Conservation (phyloP, 2,329 filamentous ascomycete genomes). For the Fusarium verrucosum region DNA sequence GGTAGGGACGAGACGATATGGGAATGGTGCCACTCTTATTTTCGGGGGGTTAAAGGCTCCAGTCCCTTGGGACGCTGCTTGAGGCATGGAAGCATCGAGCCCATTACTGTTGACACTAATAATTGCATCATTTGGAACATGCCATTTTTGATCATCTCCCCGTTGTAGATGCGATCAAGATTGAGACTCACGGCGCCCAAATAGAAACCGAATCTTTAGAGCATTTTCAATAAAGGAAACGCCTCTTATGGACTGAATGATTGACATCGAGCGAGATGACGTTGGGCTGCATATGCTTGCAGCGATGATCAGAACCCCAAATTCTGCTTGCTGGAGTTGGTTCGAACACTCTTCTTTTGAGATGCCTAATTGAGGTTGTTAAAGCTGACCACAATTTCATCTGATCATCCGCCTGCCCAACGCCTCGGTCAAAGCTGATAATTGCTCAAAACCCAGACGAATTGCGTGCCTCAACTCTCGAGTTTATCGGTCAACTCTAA, state of each 20-base stretch:
- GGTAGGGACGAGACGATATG: not conserved
- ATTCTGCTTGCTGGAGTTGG: not conserved
- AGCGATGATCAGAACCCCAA: not conserved
- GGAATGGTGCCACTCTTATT: constrained; percentile 22
- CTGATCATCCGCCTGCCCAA: not conserved
- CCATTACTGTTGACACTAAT: not conserved
- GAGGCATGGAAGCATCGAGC: not conserved
- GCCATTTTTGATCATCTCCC: constrained; percentile 19
- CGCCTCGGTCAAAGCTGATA: constrained; percentile 4
- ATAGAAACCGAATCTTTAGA: not conserved
- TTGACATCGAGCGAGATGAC: not conserved
- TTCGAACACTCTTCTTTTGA: not conserved
- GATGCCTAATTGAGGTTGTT: not conserved
- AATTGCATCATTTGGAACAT: constrained; percentile 12
- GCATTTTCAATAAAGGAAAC: not conserved
- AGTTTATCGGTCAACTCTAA: constrained; percentile 8
- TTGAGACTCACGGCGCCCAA: not conserved
- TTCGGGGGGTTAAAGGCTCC: not conserved
- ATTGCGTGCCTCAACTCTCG: constrained; percentile 25
- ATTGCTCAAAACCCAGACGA: not conserved
- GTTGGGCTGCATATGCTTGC: not conserved
- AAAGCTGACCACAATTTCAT: constrained; percentile 6
- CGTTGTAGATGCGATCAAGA: not conserved
- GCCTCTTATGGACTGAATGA: not conserved
- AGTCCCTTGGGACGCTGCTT: constrained; percentile 12